Base-by-base conservation (phyloP, 306 rosid genomes). In the Crataegus laevigata region DNA sequence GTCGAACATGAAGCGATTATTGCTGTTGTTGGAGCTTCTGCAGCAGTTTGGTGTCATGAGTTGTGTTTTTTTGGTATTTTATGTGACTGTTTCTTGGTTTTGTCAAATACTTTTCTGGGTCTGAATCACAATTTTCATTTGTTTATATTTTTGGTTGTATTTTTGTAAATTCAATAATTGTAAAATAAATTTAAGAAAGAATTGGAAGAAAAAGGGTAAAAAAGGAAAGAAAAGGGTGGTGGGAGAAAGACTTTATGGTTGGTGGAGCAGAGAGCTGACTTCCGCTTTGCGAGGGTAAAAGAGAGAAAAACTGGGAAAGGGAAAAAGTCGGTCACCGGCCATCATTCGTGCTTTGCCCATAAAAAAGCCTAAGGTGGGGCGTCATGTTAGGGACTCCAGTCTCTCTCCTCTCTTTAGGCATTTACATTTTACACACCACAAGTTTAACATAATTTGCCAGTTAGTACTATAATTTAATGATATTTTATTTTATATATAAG, bases 271-370 rank as follows among this genome's bases (percentile, higher is more conserved):
- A 21, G 57, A 66, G 85, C 81, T 83, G 86, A 88, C 72, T 81
- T 80, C 89, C 91, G 88, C 76, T 73, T 66, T 83, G 86, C 60
- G 72, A 83, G 94, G 92, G 73, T 69, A 74, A 75, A 69, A 64
- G 68, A 69, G 86, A 78, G 65, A 75, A 68, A 78, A 11, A 7
- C 21, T 11, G 22, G 42, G 54, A 54, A 26, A 29, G 68, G 14
- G 58, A 75, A 85, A 76, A 72, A 88, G 91, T 76, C 79, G 87
- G 88, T 74, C 82, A 84, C 91, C 89, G 87, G 79, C 93, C 81
- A 80, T 81, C 64, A 81, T 74, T 83, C 84, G 58, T 74, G 64
- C 36, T 75, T 84, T 74, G 80, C 79, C 91, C 38, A 71, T 79
- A 59, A 79, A 78, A 59, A 79, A 78, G 80, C 79, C 78, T 34